Evolutionary conservation across 208 protist genomes (phyloP).

Genomic region (Porcisia deanei): DNA sequence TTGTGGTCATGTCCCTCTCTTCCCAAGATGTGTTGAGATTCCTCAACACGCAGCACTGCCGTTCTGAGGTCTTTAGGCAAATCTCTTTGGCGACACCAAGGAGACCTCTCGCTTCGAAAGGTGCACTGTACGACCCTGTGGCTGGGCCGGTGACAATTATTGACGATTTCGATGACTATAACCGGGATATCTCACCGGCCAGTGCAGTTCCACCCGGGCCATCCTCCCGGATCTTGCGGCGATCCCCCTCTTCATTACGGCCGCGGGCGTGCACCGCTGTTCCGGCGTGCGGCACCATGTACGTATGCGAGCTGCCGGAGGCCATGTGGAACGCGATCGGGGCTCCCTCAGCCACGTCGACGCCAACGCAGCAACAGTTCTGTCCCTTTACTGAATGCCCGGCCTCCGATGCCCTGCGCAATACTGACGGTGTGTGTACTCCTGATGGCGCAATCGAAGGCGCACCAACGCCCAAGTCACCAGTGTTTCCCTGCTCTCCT

Average conservation of each 20-base stretch:
- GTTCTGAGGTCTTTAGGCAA: conserved; percentile 25
- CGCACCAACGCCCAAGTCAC: no score
- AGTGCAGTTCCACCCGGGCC: neutral
- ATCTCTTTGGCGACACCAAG: conserved; percentile 14
- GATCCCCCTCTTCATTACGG: neutral
- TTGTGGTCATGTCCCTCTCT: conserved; percentile 17
- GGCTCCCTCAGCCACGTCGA: conserved; percentile 10
- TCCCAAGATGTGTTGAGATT: conserved; percentile 15
- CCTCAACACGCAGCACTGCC: conserved; percentile 3
- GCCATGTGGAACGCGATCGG: conserved; percentile 20
- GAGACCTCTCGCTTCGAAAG: neutral
- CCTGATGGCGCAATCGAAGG: neutral
- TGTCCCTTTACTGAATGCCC: conserved; percentile 19
- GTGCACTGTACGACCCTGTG: neutral
- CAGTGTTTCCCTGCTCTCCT: neutral
- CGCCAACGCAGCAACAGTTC: conserved; percentile 22
- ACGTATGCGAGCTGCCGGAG: conserved; percentile 27
- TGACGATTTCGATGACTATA: no score
- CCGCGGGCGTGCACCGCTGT: neutral
- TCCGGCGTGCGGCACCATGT: conserved; percentile 9
- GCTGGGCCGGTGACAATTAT: neutral
- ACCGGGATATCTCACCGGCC: conserved; percentile 1
- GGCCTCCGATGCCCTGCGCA: conserved; percentile 12
- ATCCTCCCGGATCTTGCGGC: neutral
- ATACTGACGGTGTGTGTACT: conserved; percentile 9